Base-by-base conservation (phyloP, 495 filamentous ascomycete species). In the Cladorrhinum samala region DNA sequence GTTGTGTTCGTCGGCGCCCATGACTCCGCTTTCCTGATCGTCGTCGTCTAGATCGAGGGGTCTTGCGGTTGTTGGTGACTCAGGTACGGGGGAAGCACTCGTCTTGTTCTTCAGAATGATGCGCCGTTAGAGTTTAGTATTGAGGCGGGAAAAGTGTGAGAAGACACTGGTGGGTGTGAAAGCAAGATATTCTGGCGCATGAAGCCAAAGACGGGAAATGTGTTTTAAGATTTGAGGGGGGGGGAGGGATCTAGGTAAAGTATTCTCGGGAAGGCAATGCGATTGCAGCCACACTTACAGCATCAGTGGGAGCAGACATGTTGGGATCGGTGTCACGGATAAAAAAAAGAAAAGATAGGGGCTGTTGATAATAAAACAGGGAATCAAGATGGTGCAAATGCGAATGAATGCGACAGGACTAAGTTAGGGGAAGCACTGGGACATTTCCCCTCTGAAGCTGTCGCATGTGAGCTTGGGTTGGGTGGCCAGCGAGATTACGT, bases 41-140 rank as follows among this genome's bases (percentile, higher is more conserved):
- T 93, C 89, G 77, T 94, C 90, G 60, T 93, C 88, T 74, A 93
- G 89, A 59, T 93, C 88, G 60, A 92, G 74, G 11, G 85, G 84
- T 58, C 85, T 80, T 37, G 85, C 89, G 20, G 91, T 95, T 0
- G 88, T 92, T 7, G 89, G 88, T 16, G 90, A 94, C 68, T 95
- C 89, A 41, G 89, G 72, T 14, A 53, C 61, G n/a, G 62, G 56
- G 16, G 67, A 41, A 16, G 62, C 46, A n/a, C n/a, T n/a, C n/a
- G n/a, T n/a, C 52, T 73, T 76, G 59, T 51, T 53, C 68, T 74
- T 63, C 25, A 58, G 16, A 39, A 21, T 4, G 17, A 9, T n/a
- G n/a, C n/a, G n/a, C n/a, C n/a, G n/a, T 14, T 24, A 14, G 7
- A 30, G 24, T 27, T 47, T 24, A 23, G 24, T n/a, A 13, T 6